Base-by-base conservation (phyloP, 306 rosid genomes). In the Arachis hypogaea region DNA sequence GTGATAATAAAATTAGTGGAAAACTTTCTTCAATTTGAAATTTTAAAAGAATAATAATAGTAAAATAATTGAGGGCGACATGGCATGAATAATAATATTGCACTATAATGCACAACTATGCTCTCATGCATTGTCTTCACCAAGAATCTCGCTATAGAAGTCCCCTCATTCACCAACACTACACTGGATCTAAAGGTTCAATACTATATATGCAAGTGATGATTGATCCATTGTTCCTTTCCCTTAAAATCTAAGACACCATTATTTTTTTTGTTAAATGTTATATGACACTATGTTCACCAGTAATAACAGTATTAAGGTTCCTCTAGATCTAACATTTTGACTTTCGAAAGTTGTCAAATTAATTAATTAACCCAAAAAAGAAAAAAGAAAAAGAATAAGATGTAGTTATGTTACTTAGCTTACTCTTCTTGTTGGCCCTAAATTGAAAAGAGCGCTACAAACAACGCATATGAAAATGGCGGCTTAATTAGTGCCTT, bases 321-420 rank as follows among this genome's bases (percentile, higher is more conserved):
- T 44, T 65, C 44, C 46, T 55, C 51, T 9, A 10, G 52, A 66
- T 66, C 60, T 66, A 16, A 58, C 51, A 45, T 66, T 59, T 76
- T 68, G 69, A 68, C 80, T 47, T 65, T 38, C 11, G 28, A 7
- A 7, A 14, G 22, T 14, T 60, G 47, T 49, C 0, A 47, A 59
- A 14, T 30, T 36, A 61, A 30, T 4, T 29, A 28, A 22, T 22
- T 22, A 22, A 22, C 28, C 28, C 28, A 22, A 22, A 22, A 22
- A 22, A 22, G 28, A 22, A 22, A 22, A 22, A 22, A 22, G 28
- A 22, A 22, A 22, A 22, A 22, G 28, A 22, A 22, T 22, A 22
- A 22, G 28, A 22, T 22, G 28, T 22, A 22, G 28, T 22, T 22
- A 22, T 22, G 28, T 22, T 22, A 22, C 28, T 22, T 22, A 22